phyloP scores from a whole-genome alignment of 352 stramenopile species.

The Globisporangium nagaii region DNA sequence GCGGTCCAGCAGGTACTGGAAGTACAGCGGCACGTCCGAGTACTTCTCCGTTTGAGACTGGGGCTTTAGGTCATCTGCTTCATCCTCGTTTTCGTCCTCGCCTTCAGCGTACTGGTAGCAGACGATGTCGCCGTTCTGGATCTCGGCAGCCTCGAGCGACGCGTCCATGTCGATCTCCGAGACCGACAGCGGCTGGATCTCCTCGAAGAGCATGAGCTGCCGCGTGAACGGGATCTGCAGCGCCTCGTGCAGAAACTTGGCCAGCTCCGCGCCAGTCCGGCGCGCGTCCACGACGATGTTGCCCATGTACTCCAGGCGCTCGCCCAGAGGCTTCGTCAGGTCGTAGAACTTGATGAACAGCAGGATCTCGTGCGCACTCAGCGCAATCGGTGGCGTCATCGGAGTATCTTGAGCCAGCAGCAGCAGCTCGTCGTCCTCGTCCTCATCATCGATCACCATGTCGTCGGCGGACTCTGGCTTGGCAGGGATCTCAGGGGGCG shows the following conservation, averaged over 20 bases:
- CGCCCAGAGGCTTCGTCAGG: constrained; percentile 38
- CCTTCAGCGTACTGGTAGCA: constrained; percentile 65
- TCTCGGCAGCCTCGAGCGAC: constrained; percentile 45
- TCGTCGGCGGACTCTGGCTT: constrained; percentile 13
- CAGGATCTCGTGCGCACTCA: constrained; percentile 51
- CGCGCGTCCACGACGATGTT: constrained; percentile 70
- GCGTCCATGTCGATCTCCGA: constrained; percentile 45
- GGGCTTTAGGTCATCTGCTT: background rate
- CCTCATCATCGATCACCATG: background rate
- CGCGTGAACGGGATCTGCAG: constrained; percentile 41
- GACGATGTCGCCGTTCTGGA: constrained; percentile 83
- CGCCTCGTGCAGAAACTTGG: constrained; percentile 41
- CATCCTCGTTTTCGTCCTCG: constrained; percentile 22
- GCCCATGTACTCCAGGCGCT: constrained; percentile 75
- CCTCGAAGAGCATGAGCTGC: constrained; percentile 69
- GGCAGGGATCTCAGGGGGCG: constrained; percentile 20
- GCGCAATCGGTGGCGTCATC: constrained; percentile 1
- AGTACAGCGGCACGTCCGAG: constrained; percentile 70
- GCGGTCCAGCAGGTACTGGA: constrained; percentile 78
- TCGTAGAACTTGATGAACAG: constrained; percentile 87
- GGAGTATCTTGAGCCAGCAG: background rate
- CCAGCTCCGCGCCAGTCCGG: constrained; percentile 48
- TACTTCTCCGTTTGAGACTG: constrained; percentile 34
- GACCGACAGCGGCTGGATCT: constrained; percentile 63
- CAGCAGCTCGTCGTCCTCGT: constrained; percentile 11